Base-by-base conservation (phyloP, 2,329 filamentous ascomycete genomes). In the Diplocarpon mali region DNA sequence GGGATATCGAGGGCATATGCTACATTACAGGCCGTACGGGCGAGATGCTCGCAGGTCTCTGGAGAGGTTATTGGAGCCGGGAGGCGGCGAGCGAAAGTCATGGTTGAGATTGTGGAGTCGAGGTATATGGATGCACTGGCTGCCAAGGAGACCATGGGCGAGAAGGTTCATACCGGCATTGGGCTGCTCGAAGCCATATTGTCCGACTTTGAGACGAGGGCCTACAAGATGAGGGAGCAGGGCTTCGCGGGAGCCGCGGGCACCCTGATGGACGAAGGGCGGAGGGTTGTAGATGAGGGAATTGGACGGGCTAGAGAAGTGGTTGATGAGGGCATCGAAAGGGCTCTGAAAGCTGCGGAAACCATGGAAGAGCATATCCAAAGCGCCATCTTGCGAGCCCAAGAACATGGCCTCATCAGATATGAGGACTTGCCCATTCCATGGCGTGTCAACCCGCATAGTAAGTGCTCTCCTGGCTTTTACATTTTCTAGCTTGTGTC, bases 381-480 rank as follows among this genome's bases (percentile, higher is more conserved):
- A 56, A 73, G 76, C 43, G 90, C 92, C 11, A 78, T 95, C 45
- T 58, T 69, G 15, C 73, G 80, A 46, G 88, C 89, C 24, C 76
- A 83, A 54, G 81, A 93, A 60, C 75, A 86, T 40, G 86, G 89
- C 38, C 72, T 95, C 12, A 83, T 98, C 54, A 75, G 76, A 49
- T 98, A 96, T 66, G 80, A 94, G 38, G 88, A 95, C 58, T 72
- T 98, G 5, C 92, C 92, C 1, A 71, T 83, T 31, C 92, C 92
- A 0, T 98, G 92, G 92, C 77, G 85, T 49, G 83, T 94, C 59
- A 98, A 98, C 65, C 88, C 89, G 2, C 87, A 98, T 65, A 96
- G 20, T 24, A 7, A 24, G 20, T 24, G 20, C 20, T 24, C 20
- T 24, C 7, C 7, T 3, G 7, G 20, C 3, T 24, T 24, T 24